These are phyloP conservation scores for Calocera cornea DNA, from an alignment of 768 basidiomycete species.

Conservation along the genomic window DNA sequence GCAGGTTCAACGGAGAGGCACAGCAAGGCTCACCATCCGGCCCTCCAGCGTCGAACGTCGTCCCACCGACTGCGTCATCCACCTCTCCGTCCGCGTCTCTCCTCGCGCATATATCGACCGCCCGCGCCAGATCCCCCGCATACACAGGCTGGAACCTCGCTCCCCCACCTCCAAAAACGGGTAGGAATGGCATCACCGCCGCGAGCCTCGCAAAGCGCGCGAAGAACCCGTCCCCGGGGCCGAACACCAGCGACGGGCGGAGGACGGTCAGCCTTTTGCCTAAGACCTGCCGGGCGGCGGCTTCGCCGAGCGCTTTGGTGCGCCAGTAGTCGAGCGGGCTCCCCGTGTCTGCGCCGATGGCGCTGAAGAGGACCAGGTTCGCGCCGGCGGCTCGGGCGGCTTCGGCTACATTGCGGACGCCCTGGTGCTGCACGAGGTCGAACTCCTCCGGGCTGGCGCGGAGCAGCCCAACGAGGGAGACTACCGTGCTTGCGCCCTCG, in stretches of 20 bases:
- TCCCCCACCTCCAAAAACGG: slow-evolving; percentile 61
- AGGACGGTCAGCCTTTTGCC: slow-evolving; percentile 43
- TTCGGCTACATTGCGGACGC: slow-evolving; percentile 51
- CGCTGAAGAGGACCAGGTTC: slow-evolving; percentile 52
- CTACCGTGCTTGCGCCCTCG: slow-evolving; percentile 40
- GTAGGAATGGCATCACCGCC: slow-evolving; percentile 49
- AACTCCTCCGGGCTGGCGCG: slow-evolving; percentile 44
- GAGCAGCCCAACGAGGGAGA: slow-evolving; percentile 60
- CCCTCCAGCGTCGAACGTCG: slow-evolving; percentile 36
- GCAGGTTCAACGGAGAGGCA: background rate
- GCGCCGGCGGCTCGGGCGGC: slow-evolving; percentile 41
- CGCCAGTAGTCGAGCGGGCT: slow-evolving; percentile 46
- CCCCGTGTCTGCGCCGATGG: slow-evolving; percentile 53
- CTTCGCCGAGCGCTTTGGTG: slow-evolving; percentile 52
- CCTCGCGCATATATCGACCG: slow-evolving; percentile 46
- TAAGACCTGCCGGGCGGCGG: slow-evolving; percentile 34
- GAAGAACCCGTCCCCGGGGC: slow-evolving; percentile 64
- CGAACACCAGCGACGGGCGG: slow-evolving; percentile 61
- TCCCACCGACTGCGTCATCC: slow-evolving; percentile 27
- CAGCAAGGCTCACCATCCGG: slow-evolving; percentile 34
- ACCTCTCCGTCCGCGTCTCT: slow-evolving; percentile 26
- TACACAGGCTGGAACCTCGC: slow-evolving; percentile 61
- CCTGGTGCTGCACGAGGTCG: slow-evolving; percentile 47
- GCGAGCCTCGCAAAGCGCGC: slow-evolving; percentile 50
- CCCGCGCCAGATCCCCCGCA: slow-evolving; percentile 50